Percentiles rank a stretch among this genome's conserved stretches.
phyloP scores from a whole-genome alignment of 805 yeast species.

The Metschnikowia dekortorum region DNA sequence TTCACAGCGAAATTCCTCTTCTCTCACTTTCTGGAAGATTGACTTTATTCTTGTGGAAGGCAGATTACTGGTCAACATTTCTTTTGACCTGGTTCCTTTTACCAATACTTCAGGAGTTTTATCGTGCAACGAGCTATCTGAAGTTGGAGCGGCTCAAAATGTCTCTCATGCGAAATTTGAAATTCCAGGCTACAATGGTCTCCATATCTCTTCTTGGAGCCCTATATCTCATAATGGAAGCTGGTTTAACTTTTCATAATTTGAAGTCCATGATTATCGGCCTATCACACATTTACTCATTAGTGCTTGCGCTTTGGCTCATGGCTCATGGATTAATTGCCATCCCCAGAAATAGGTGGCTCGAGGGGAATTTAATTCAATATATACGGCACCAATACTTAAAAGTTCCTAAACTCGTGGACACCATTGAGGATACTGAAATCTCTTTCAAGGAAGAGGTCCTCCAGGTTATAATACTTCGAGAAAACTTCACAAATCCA shows the following conservation, averaged over 20 bases:
- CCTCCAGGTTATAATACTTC: conserved; percentile 51
- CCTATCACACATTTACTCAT: conserved; percentile 69
- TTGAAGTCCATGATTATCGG: conserved; percentile 70
- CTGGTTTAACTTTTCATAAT: conserved; percentile 51
- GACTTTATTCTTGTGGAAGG: conserved; percentile 57
- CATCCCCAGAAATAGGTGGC: conserved; percentile 53
- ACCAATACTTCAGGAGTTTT: conserved; percentile 71
- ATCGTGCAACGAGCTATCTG: conserved; percentile 62
- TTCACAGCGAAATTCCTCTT: conserved; percentile 34
- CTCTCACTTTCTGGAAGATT: conserved; percentile 28
- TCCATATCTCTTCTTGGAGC: conserved; percentile 50
- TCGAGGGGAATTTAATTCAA: conserved; percentile 27
- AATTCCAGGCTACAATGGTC: conserved; percentile 57
- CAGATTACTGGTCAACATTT: conserved; percentile 78
- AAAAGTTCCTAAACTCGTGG: conserved; percentile 54
- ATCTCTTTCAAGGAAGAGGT: conserved; percentile 60
- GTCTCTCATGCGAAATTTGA: conserved; percentile 52
- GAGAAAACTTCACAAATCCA: conserved; percentile 37
- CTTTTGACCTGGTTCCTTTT: conserved; percentile 71
- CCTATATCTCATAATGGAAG: conserved; percentile 52
- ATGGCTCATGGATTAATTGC: conserved; percentile 78
- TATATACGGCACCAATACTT: conserved; percentile 40
- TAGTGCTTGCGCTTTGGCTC: conserved; percentile 72
- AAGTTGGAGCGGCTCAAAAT: conserved; percentile 45
- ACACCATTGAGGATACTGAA: conserved; percentile 58